Conservation (phyloP, 106 monocot genomes). For the Platanthera guangdongensis region DNA sequence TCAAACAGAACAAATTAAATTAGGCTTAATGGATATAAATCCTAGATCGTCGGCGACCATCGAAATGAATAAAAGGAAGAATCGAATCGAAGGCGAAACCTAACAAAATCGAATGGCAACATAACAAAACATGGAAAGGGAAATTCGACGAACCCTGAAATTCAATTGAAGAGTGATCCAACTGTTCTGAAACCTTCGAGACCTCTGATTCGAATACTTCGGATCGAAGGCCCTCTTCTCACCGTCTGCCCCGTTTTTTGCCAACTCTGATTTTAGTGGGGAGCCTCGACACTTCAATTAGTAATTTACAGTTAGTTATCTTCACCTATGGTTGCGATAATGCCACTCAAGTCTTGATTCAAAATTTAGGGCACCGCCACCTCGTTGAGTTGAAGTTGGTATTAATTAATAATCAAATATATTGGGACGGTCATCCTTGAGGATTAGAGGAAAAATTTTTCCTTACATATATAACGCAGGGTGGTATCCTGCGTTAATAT, state of each 20-base stretch:
- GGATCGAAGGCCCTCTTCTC: conserved; percentile 6
- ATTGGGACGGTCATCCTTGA: no score
- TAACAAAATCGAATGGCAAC: background rate
- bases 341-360: background rate
- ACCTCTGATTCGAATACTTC: conserved; percentile 17
- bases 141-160: background rate
- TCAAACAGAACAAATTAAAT: background rate
- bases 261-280: background rate
- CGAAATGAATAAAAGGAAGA: background rate
- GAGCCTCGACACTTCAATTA: background rate
- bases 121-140: background rate
- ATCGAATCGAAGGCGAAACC: background rate
- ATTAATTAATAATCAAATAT: no score
- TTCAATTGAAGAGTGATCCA: background rate
- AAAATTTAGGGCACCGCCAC: no score
- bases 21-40: background rate
- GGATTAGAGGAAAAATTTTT: no score
- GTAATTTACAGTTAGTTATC: background rate
- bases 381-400: no score
- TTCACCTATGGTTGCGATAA: background rate
- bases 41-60: background rate
- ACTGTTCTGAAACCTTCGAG: background rate
- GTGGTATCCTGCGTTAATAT: no score
- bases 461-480: no score
- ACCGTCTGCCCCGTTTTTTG: background rate